Base-by-base conservation (phyloP, 2,329 filamentous ascomycete species). In the Nigrospora osmanthi region DNA sequence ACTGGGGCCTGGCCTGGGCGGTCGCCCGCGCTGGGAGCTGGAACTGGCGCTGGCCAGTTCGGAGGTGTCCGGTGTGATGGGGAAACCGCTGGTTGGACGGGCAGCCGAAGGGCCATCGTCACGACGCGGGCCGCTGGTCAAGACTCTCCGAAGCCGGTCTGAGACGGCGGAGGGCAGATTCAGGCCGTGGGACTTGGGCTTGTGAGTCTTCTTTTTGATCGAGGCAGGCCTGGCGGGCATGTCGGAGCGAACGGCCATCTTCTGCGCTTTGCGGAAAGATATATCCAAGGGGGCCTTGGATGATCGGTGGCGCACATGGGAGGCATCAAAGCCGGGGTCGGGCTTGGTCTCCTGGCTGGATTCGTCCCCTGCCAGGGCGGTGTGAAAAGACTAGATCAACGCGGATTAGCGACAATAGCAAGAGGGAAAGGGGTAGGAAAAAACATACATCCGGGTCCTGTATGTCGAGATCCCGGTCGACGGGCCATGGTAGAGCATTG, bases 1-100 rank as follows among this genome's bases (percentile, higher is more conserved):
- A 32, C 68, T 49, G 28, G 64, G 62, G 48, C 75, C 64, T 42
- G 68, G 57, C 19, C 68, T 67, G 62, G 54, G 33, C 66, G 66
- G 34, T 64, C 65, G n/a, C 31, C 30, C 23, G 6, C 23, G 15
- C 30, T 49, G 35, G 2, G 19, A 23, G 19, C 35, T 33, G 4
- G 40, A 42, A 38, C 50, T 49, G 13, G 48, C 49, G 10, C 55
- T 53, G 11, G 55, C 52, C 4, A 72, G 48, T 46, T 79, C 76
- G 11, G 76, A 74, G 11, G 72, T 68, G 51, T 81, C 78, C n/a
- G 80, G 80, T 0, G 79, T 83, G 13, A 75, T 73, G 16, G 78
- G 67, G 50, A 73, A 58, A 47, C 57, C 48, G 53, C 46, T 48
- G 12, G 41, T 43, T 11, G 49, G 53, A 28, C 55, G 55, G 33